These are phyloP conservation scores for Penicillium roqueforti DNA, from an alignment of 495 filamentous ascomycete genomes.

Conservation along the genomic window DNA sequence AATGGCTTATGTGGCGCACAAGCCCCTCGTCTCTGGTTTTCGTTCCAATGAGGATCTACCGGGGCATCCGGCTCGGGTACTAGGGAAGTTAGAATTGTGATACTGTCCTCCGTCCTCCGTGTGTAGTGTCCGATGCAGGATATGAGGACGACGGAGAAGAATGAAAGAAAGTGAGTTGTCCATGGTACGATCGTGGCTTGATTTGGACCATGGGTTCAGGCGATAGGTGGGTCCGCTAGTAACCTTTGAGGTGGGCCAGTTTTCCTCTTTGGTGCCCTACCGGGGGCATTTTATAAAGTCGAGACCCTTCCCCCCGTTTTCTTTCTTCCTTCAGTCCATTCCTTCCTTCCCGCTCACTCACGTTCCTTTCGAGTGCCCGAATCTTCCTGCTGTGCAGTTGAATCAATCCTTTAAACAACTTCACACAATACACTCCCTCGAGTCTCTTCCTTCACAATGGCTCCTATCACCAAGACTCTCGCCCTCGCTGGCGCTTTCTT, in stretches of 20 bases:
- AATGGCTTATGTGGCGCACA: background rate
- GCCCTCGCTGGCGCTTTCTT: constrained; percentile 41
- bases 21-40: background rate
- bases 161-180: background rate
- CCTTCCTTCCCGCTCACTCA: constrained; percentile 20
- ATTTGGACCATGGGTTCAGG: constrained; percentile 1
- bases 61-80: constrained; percentile 4
- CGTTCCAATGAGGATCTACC: background rate
- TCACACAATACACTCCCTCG: constrained; percentile 10
- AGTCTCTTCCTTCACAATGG: constrained; percentile 29
- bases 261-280: background rate
- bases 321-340: constrained; percentile 11
- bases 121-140: no score
- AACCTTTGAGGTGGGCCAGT: background rate
- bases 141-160: no score
- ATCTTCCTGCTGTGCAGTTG: constrained; percentile 41
- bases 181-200: constrained; percentile 1
- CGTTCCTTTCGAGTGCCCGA: constrained; percentile 27
- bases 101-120: background rate
- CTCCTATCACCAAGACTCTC: constrained; percentile 41
- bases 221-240: background rate
- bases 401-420: constrained; percentile 18
- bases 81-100: background rate
- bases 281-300: constrained; percentile 4
- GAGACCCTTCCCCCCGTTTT: constrained; percentile 1